Base-by-base conservation (phyloP, 495 filamentous ascomycete genomes). In the Ascodesmis nigricans region DNA sequence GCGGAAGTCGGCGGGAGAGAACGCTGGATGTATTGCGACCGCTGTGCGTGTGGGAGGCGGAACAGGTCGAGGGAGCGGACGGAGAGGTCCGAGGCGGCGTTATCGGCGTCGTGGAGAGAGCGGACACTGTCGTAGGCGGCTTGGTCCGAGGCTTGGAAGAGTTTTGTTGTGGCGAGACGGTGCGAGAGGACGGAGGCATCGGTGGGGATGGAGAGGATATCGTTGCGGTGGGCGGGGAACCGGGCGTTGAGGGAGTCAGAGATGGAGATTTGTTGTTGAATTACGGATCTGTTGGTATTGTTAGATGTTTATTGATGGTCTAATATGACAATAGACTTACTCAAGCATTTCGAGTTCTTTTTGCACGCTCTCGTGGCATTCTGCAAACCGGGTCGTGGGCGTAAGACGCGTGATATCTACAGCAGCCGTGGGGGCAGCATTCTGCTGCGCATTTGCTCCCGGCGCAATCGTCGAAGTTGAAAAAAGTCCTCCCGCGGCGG, bases 361-460 rank as follows among this genome's bases (percentile, higher is more conserved):
- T 42, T 91, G 78, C n/a, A 93, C 58, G 22, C 75, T 66, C 43
- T 83, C 75, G 27, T 78, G 67, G 24, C 90, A 71, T 57, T 91
- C 84, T 52, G 74, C 72, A 58, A 81, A 92, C 36, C 87, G 75
- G 5, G 87, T 92, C 0, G 81, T 92, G 3, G 75, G 67, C 7
- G 76, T 65, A 15, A 93, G 60, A 48, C 78, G 73, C 52, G 63
- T 66, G 19, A 76, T 50, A 54, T 82, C 75, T 22, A 91, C 71
- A 34, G 73, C 72, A 11, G 81, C 78, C 4, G 80, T 78, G 4
- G 75, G 67, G 4, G 71, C 59, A 1, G 56, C 56, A 33, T 66
- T 64, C 39, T 43, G 52, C 35, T 51, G 68, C 4, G 6, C 3
- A 6, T 31, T 19, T 10, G 53, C 21, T 41, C 45, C 24, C 42